phyloP scores from a whole-genome alignment of 352 stramenopile species.

The Globisporangium irregulare region DNA sequence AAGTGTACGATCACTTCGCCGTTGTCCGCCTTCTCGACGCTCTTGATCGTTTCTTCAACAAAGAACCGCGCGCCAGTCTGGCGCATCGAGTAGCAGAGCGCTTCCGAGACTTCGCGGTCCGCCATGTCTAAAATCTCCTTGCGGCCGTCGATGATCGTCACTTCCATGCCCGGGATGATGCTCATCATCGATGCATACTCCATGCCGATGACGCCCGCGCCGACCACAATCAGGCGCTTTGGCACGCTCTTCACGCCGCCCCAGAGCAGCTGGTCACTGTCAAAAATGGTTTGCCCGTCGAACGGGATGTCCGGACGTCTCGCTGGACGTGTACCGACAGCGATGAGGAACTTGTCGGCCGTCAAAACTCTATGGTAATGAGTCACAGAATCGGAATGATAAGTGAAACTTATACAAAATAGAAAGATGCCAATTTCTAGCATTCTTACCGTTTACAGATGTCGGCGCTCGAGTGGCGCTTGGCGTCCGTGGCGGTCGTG shows the following conservation, averaged over 20 bases:
- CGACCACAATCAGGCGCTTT: slow-evolving; percentile 78
- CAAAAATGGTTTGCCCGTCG: slow-evolving; percentile 83
- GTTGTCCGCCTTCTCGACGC: slow-evolving; percentile 56
- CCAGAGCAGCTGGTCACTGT: slow-evolving; percentile 86
- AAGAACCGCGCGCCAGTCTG: slow-evolving; percentile 87
- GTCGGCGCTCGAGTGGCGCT: slow-evolving; percentile 68
- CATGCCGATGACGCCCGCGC: slow-evolving; percentile 89
- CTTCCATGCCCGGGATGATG: slow-evolving; percentile 86
- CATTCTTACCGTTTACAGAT: slow-evolving; percentile 77
- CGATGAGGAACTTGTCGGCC: slow-evolving; percentile 84
- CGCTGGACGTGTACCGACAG: slow-evolving; percentile 81
- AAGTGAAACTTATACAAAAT: background rate
- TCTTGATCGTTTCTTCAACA: slow-evolving; percentile 75
- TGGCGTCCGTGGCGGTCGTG: slow-evolving; percentile 68
- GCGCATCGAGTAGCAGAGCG: slow-evolving; percentile 86
- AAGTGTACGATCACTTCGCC: slow-evolving; percentile 77
- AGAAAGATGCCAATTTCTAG: background rate
- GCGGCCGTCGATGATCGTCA: slow-evolving; percentile 87
- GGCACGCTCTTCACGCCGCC: slow-evolving; percentile 67
- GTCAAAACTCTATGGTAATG: slow-evolving; percentile 58
- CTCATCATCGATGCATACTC: slow-evolving; percentile 92
- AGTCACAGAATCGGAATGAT: background rate
- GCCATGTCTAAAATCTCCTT: slow-evolving; percentile 88
- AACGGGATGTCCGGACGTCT: slow-evolving; percentile 81
- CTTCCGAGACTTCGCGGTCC: slow-evolving; percentile 84